A percentile compares a stretch with the other conserved stretches of the same genome.
These are phyloP conservation scores for Neonectria faginata DNA, from an alignment of 2,329 filamentous ascomycete genomes.

Conservation along the genomic window DNA sequence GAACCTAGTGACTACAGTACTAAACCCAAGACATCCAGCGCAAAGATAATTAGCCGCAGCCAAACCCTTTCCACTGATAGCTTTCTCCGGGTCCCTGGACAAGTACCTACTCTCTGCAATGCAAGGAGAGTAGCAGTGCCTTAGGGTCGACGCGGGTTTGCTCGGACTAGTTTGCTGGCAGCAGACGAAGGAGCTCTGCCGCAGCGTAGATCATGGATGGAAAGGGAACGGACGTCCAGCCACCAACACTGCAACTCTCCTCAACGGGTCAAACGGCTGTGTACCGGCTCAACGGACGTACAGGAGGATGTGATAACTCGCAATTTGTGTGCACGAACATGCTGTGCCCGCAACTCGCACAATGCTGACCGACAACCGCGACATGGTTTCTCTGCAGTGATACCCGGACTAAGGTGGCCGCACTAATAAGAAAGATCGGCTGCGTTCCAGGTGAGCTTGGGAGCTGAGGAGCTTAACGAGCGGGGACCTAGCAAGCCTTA, in stretches of 20 bases:
- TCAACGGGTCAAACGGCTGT: slow-evolving; percentile 15
- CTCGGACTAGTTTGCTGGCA: neutral
- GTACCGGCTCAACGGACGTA: slow-evolving; percentile 15
- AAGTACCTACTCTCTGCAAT: slow-evolving; percentile 5
- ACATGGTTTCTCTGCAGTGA: neutral
- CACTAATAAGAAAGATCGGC: neutral
- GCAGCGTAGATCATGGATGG: slow-evolving; percentile 1
- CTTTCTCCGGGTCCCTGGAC: neutral
- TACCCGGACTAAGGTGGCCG: neutral
- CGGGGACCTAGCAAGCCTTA: neutral
- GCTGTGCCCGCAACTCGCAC: slow-evolving; percentile 13
- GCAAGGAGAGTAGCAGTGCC: neutral
- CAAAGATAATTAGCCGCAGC: slow-evolving; percentile 2
- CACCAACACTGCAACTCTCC: slow-evolving; percentile 10
- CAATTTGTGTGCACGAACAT: slow-evolving; percentile 3
- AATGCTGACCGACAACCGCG: slow-evolving; percentile 9
- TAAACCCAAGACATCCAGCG: neutral
- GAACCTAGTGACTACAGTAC: neutral
- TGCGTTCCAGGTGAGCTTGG: neutral
- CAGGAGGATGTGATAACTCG: slow-evolving; percentile 17
- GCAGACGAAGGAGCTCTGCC: neutral
- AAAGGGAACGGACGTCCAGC: neutral
- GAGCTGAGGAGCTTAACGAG: neutral
- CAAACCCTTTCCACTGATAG: neutral
- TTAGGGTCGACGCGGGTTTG: neutral